Base-by-base conservation (phyloP, 371 early-diverging fungal genomes). In the Rhizomucor pusillus region DNA sequence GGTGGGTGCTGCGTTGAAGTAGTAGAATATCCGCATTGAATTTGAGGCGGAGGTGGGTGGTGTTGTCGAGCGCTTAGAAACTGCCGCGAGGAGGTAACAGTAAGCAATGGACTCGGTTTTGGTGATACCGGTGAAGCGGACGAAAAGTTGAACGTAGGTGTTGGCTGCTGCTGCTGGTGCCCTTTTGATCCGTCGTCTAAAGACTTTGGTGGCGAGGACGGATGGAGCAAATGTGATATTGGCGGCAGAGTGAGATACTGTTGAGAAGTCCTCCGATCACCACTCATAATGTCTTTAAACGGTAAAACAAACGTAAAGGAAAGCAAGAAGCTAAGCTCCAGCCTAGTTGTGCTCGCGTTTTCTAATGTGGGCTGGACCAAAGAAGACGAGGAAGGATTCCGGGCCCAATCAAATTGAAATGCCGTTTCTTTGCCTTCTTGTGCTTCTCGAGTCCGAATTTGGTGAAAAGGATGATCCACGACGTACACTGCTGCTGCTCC, bases 1-100 rank as follows among this genome's bases (percentile, higher is more conserved):
- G 70, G 70, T 14, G 67, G 66, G 16, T 39, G 50, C 33, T 29
- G 29, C 29, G 29, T 29, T 5, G 5, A 5, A 29, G 29, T 5
- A 7, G 29, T 29, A 7, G 29, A 29, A 7, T 29, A 29, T 29
- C 29, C 29, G 29, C 29, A 29, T 29, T 29, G 29, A 29, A 29
- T 29, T 29, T 29, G 29, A 5, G 29, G 29, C 29, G 29, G 29
- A 29, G 29, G 29, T 7, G 29, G 29, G 29, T 29, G 29, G 29
- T n/a, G n/a, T n/a, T n/a, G n/a, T n/a, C 29, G 29, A 29, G 29
- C 29, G 29, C 29, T 29, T 29, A 29, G 7, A 29, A 29, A 29
- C 29, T 29, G 29, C 5, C 5, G 29, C 7, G 29, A 29, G 7
- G 29, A 29, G 29, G 41, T 41, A 19, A 12, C 12, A 3, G 41